Percentiles rank a stretch among this genome's conserved stretches.
Conservation (phyloP, 441 rosid species). For the Adansonia grandidieri region DNA sequence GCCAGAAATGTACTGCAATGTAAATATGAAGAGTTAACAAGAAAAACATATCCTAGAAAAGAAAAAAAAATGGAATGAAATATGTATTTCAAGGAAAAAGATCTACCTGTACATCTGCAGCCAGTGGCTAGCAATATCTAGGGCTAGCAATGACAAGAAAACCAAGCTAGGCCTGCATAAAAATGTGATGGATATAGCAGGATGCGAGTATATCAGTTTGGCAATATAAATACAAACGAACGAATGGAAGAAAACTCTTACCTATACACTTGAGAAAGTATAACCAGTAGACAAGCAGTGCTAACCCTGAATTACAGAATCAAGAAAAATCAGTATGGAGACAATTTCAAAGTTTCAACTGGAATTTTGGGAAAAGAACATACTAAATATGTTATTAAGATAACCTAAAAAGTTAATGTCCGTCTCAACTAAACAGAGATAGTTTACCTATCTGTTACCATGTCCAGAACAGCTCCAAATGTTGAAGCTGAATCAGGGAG, state of each 20-base stretch:
- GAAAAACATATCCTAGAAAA: slow-evolving; percentile 5
- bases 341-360: not conserved
- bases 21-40: slow-evolving; percentile 28
- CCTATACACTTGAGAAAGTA: slow-evolving; percentile 94
- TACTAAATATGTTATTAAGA: not conserved
- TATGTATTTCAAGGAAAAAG: not conserved
- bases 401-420: slow-evolving; percentile 9
- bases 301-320: slow-evolving; percentile 65
- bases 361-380: not conserved
- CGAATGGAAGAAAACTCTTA: slow-evolving; percentile 30
- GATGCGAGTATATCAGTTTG: not conserved
- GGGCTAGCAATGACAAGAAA: slow-evolving; percentile 83
- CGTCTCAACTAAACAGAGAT: slow-evolving; percentile 21
- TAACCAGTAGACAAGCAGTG: slow-evolving; percentile 91
- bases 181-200: slow-evolving; percentile 19
- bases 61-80: not conserved
- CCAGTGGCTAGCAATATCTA: slow-evolving; percentile 96
- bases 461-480: slow-evolving; percentile 97
- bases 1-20: slow-evolving; percentile 78
- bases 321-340: slow-evolving; percentile 30
- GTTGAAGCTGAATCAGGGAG: slow-evolving; percentile 70
- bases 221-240: slow-evolving; percentile 18
- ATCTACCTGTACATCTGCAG: slow-evolving; percentile 94
- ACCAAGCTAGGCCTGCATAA: slow-evolving; percentile 83
- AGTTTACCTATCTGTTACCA: slow-evolving; percentile 93